Evolutionary conservation across 192 early-diverging fungal genomes (phyloP), one percentile per base, ranked within the genome.

Genomic region (Paraglomus brasilianum): DNA sequence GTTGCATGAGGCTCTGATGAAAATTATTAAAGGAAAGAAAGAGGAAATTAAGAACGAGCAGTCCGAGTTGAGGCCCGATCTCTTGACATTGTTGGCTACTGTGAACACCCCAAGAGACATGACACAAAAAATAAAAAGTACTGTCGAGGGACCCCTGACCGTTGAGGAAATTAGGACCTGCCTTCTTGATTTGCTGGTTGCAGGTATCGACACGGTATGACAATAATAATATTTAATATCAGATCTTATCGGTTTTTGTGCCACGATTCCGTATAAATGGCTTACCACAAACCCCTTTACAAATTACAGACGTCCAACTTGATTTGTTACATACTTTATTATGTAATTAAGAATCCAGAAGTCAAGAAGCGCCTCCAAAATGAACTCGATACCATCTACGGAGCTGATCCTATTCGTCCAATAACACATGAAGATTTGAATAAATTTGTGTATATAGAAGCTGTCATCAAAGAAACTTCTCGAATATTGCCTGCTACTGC

Each of bases 381-480:
- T 10, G 59, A 61, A 17, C 14, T 61, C 8, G 59, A 61, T 17
- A 42, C 14, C 15, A 61, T 61, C 19, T 61, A 44, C 30, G 39
- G 30, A 14, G 40, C 19, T 42, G 42, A 61, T 61, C 7, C 19
- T 4, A 44, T 13, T 21, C 59, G 42, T 7, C 39, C 30, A 7
- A 22, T 61, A 40, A 45, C 59, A 8, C 3, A 17, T 7, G 15
- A 61, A 41, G 38, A 40, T 8, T 17, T 61, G 38, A 61, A 42
- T 5, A 41, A 61, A 61, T 21, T 61, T 8, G 30, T 14, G 15
- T 61, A 61, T 61, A 44, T 39, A 44, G 38, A 36, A 11, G 59
- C 59, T 3, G 59, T 61, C 30, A 61, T 61, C 8, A 61, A 41
- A 61, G 59, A 61, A n/a, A 24, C 30, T 15, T 14, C 13, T 41